Percentiles rank a stretch among this genome's conserved stretches.
Evolutionary conservation across 108 stramenopile species (phyloP).

Genomic region (Cylindrotheca closterium): DNA sequence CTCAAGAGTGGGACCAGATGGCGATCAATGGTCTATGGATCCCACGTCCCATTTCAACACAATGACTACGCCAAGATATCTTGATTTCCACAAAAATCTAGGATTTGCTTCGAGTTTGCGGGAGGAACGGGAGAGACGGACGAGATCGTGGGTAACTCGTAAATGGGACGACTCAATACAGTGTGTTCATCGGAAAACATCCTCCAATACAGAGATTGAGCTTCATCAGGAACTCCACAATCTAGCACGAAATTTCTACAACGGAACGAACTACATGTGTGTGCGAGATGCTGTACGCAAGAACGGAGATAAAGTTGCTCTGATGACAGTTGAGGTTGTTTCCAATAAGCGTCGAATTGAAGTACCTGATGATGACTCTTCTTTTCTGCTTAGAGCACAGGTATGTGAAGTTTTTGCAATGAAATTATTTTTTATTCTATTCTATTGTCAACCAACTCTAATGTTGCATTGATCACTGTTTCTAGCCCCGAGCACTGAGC

Average conservation of each 20-base stretch:
- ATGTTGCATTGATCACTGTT: too few species aligned
- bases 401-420: constrained; percentile 11
- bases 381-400: constrained; percentile 78
- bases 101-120: constrained; percentile 76
- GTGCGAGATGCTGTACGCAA: constrained; percentile 51
- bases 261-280: constrained; percentile 61
- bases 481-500: constrained; percentile 57
- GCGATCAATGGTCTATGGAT: constrained; percentile 1
- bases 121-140: constrained; percentile 63
- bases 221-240: constrained; percentile 72
- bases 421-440: neutral
- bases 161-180: constrained; percentile 28
- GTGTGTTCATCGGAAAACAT: constrained; percentile 46
- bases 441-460: neutral
- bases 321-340: constrained; percentile 66
- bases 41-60: constrained; percentile 12
- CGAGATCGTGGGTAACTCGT: constrained; percentile 55
- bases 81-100: constrained; percentile 74
- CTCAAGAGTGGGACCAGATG: neutral
- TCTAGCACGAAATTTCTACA: constrained; percentile 66
- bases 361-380: constrained; percentile 88
- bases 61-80: constrained; percentile 50
- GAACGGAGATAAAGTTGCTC: constrained; percentile 27
- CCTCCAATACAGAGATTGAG: constrained; percentile 38
- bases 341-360: constrained; percentile 62